Percentiles rank a stretch among this genome's conserved stretches.
Evolutionary conservation across 257 asterid genomes (phyloP).

Genomic region (Plantago major): DNA sequence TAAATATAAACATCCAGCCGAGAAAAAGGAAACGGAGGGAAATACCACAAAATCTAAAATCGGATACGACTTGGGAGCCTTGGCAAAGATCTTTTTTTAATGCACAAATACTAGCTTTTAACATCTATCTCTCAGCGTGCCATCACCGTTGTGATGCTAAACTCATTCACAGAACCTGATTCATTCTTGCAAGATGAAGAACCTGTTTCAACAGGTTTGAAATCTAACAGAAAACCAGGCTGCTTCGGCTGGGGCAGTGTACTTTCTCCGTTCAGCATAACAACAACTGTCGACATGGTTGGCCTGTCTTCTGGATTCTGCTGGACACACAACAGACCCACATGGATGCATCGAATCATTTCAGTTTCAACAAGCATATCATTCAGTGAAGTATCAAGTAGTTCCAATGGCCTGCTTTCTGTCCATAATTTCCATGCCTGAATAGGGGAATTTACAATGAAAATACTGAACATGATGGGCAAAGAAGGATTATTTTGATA

Average conservation of each 20-base stretch:
- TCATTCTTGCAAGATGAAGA: conserved; percentile 4
- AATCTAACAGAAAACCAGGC: conserved; percentile 40
- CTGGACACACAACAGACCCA: conserved; percentile 30
- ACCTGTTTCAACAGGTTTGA: conserved; percentile 8
- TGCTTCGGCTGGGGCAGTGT: conserved; percentile 6
- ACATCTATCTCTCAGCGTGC: conserved; percentile 19
- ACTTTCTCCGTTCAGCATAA: conserved; percentile 26
- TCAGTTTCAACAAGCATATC: neutral
- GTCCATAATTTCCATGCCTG: conserved; percentile 29
- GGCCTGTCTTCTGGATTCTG: conserved; percentile 25
- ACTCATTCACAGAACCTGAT: conserved; percentile 15
- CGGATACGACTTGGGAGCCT: neutral
- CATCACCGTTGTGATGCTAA: conserved; percentile 26
- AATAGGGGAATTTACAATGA: neutral
- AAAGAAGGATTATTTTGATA: neutral
- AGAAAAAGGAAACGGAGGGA: too few relatives aligned
- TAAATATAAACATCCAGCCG: too few relatives aligned
- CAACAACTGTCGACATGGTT: conserved; percentile 18
- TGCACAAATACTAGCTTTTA: neutral
- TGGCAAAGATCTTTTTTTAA: too few relatives aligned
- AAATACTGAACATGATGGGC: neutral
- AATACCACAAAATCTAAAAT: neutral
- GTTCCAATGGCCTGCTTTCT: conserved; percentile 10
- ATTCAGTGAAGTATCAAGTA: conserved; percentile 22
- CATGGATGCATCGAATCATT: conserved; percentile 22